Percentiles rank a stretch among this genome's conserved stretches.
These are phyloP conservation scores for Tylopilus vinaceipallidus DNA, from an alignment of 768 basidiomycete genomes.

Conservation along the genomic window DNA sequence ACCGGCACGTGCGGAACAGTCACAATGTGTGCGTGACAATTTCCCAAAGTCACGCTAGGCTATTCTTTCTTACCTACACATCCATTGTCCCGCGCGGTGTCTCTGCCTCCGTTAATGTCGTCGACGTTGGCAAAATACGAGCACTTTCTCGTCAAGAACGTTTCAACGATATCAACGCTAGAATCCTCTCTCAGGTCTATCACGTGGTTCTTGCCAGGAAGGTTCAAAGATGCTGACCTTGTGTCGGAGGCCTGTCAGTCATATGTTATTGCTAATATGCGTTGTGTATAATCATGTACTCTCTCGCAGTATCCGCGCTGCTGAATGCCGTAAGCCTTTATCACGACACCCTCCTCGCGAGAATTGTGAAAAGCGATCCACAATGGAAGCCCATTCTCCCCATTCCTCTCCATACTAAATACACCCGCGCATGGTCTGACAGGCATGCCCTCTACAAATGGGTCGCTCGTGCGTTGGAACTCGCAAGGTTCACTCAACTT, in stretches of 20 bases:
- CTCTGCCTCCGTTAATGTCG: constrained; percentile 44
- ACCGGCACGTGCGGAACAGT: constrained; percentile 1
- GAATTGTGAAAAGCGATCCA: constrained; percentile 59
- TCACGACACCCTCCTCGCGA: constrained; percentile 87
- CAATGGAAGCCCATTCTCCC: constrained; percentile 77
- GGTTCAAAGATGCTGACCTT: constrained; percentile 96
- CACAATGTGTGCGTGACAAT: too few relatives aligned
- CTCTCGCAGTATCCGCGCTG: constrained; percentile 71
- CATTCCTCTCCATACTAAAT: constrained; percentile 77
- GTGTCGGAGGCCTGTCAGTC: constrained; percentile 91
- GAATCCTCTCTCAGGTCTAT: constrained; percentile 87
- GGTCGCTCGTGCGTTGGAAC: constrained; percentile 70
- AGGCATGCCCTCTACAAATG: constrained; percentile 71
- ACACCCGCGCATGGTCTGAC: constrained; percentile 84
- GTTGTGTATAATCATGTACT: constrained; percentile 15
- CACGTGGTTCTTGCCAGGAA: constrained; percentile 93
- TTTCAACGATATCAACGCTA: constrained; percentile 79
- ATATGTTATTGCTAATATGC: constrained; percentile 9
- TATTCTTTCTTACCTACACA: constrained; percentile 1
- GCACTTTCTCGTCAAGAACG: constrained; percentile 78
- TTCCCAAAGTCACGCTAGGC: too few relatives aligned
- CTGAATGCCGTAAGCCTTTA: constrained; percentile 90
- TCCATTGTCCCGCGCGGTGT: neutral
- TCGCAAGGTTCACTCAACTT: constrained; percentile 79
- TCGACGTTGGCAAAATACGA: constrained; percentile 73